A percentile compares a stretch with the other conserved stretches of the same genome.
Evolutionary conservation across 2,329 filamentous ascomycete genomes (phyloP).

Genomic region (Calonectria pteridis): DNA sequence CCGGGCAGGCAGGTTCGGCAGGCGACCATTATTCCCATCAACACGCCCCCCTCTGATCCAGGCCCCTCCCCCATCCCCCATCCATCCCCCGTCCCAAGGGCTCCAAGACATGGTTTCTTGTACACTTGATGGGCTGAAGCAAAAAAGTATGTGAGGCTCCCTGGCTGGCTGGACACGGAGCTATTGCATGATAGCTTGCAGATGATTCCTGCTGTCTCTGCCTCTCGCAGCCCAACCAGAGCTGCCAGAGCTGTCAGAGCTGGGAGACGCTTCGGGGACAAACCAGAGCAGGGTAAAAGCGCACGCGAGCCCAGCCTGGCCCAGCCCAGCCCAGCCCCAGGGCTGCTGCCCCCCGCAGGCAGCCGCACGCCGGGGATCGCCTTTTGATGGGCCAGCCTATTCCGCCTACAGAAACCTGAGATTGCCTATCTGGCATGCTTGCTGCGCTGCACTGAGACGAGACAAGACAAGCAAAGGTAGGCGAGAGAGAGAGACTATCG

Average conservation of each 20-base stretch:
- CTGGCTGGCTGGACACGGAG: conserved; percentile 1
- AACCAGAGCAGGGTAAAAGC: neutral
- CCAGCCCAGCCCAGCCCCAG: conserved; percentile 13
- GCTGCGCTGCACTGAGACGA: neutral
- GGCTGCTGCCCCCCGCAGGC: neutral
- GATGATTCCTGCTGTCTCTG: conserved; percentile 1
- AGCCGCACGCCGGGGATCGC: neutral
- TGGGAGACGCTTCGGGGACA: neutral
- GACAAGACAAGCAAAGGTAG: neutral
- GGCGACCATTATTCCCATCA: neutral
- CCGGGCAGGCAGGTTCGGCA: neutral
- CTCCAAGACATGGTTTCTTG: neutral
- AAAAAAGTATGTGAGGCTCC: neutral
- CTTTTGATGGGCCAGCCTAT: conserved; percentile 13
- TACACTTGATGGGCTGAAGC: conserved; percentile 2
- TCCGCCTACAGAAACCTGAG: neutral
- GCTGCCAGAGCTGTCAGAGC: neutral
- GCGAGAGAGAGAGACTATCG: neutral
- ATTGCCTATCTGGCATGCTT: neutral
- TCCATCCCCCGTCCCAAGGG: neutral
- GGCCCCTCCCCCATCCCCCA: neutral
- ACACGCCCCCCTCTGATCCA: neutral
- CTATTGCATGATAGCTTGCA: conserved; percentile 17
- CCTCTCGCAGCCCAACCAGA: neutral
- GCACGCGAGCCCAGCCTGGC: neutral